Conservation (phyloP, 2,329 filamentous ascomycete species). For the Coniochaeta hoffmannii region DNA sequence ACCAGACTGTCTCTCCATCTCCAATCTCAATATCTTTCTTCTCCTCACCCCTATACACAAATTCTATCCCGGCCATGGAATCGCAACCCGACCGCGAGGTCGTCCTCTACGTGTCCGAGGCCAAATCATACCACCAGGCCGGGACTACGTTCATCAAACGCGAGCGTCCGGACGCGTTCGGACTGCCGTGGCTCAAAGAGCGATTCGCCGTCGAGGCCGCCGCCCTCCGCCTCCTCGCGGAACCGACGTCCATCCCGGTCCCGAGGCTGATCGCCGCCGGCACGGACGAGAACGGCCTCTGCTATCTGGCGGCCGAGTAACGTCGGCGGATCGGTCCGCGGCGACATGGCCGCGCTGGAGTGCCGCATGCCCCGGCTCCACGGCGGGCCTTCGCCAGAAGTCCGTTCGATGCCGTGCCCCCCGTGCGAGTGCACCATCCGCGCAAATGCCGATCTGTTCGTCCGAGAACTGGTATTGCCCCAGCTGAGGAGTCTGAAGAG, state of each 20-base stretch:
- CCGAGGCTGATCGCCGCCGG: constrained; percentile 12
- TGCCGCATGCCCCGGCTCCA: not conserved
- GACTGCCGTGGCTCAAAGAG: not conserved
- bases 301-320: not conserved
- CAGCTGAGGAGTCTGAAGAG: not conserved
- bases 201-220: not conserved
- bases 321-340: not conserved
- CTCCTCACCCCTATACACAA: not conserved
- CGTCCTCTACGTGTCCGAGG: not conserved
- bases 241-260: constrained; percentile 7
- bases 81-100: not conserved
- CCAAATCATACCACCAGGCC: not conserved
- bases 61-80: not conserved
- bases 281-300: constrained; percentile 7
- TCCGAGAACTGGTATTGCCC: not conserved
- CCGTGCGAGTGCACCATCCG: not conserved
- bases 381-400: not conserved
- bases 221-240: not conserved
- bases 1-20: not conserved
- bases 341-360: not conserved
- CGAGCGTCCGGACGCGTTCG: not conserved
- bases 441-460: not conserved
- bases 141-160: not conserved
- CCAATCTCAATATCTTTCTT: not conserved
- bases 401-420: not conserved